phyloP scores from a whole-genome alignment of 2,329 filamentous ascomycete species.

The Aspergillus pseudonomiae region DNA sequence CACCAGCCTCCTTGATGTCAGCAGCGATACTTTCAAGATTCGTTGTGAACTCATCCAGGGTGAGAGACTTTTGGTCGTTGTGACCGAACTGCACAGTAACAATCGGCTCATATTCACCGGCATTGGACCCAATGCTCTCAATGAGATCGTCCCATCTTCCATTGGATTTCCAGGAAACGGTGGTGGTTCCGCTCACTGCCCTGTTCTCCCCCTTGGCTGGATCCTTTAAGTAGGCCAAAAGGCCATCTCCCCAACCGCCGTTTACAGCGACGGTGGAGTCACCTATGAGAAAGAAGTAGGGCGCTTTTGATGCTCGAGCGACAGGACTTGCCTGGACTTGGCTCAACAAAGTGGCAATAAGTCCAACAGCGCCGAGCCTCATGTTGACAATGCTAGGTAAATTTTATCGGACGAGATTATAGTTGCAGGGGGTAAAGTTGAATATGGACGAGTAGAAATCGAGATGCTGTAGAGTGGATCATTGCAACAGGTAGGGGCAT shows the following conservation, averaged over 20 bases:
- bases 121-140: background rate
- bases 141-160: constrained; percentile 16
- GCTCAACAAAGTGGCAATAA: background rate
- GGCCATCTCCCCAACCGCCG: constrained; percentile 19
- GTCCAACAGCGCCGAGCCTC: background rate
- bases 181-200: constrained; percentile 15
- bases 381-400: background rate
- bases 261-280: constrained; percentile 17
- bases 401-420: background rate
- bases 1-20: constrained; percentile 13
- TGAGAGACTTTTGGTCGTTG: constrained; percentile 17
- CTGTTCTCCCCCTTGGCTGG: constrained; percentile 13
- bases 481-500: background rate
- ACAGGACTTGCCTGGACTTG: background rate
- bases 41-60: constrained; percentile 4
- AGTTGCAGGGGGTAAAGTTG: background rate
- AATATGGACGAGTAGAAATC: background rate
- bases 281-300: constrained; percentile 16
- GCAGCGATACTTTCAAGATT: constrained; percentile 13
- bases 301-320: background rate
- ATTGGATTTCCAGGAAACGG: constrained; percentile 11
- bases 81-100: constrained; percentile 21
- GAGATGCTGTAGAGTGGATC: background rate
- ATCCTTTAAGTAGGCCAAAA: constrained; percentile 6
- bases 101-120: constrained; percentile 10